Conservation (phyloP, 208 protist genomes). For the Leishmania turanica region DNA sequence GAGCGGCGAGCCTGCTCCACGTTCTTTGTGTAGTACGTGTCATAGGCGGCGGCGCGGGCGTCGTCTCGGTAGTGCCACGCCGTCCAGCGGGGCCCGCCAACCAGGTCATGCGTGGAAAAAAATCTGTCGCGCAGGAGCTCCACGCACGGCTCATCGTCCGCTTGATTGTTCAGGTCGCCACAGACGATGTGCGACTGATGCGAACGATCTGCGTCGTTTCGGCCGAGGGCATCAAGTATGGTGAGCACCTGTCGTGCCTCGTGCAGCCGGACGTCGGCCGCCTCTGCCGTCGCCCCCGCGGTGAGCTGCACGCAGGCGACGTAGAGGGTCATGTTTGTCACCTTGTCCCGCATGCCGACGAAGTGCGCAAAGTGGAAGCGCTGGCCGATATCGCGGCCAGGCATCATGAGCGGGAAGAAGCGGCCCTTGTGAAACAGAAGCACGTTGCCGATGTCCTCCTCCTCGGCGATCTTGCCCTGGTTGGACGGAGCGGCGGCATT, state of each 20-base stretch:
- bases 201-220: slow-evolving; percentile 67
- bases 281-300: slow-evolving; percentile 56
- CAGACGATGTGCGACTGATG: slow-evolving; percentile 68
- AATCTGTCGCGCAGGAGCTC: slow-evolving; percentile 59
- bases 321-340: slow-evolving; percentile 83
- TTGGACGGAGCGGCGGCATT: slow-evolving; percentile 36
- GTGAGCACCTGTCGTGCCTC: slow-evolving; percentile 68
- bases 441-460: slow-evolving; percentile 89
- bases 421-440: slow-evolving; percentile 87
- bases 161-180: slow-evolving; percentile 80
- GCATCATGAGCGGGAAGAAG: slow-evolving; percentile 82
- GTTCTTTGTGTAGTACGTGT: slow-evolving; percentile 49
- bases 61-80: slow-evolving; percentile 69
- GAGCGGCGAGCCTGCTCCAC: slow-evolving; percentile 36
- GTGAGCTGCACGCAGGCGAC: slow-evolving; percentile 80
- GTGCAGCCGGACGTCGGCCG: slow-evolving; percentile 48
- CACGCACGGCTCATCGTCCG: slow-evolving; percentile 80
- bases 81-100: slow-evolving; percentile 86
- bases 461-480: slow-evolving; percentile 46
- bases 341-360: slow-evolving; percentile 69
- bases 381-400: slow-evolving; percentile 59
- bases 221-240: slow-evolving; percentile 59
- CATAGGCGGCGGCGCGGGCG: slow-evolving; percentile 25
- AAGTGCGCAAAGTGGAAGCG: slow-evolving; percentile 82
- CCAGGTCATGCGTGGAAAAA: slow-evolving; percentile 84